Percentiles rank a stretch among this genome's conserved stretches.
Conservation (phyloP, 208 protist genomes). For the Wallacemonas rigidus region DNA sequence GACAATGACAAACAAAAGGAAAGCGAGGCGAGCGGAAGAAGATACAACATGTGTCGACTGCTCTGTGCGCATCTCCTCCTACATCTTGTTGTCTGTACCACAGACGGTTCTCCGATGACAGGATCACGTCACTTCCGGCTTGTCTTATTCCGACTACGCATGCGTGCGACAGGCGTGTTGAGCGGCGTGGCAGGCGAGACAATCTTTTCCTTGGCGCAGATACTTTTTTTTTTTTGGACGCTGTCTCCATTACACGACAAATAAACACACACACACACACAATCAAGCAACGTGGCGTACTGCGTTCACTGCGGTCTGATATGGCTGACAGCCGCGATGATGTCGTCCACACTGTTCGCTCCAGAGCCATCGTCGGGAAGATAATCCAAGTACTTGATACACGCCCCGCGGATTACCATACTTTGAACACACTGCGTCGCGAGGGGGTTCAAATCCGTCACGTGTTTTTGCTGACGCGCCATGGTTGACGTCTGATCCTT, state of each 20-base stretch:
- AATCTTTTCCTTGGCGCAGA: too few relatives aligned
- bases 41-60: too few relatives aligned
- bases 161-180: too few relatives aligned
- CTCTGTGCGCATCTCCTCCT: too few relatives aligned
- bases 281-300: too few relatives aligned
- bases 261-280: neutral
- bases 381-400: conserved; percentile 71
- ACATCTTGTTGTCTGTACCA: too few relatives aligned
- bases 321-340: conserved; percentile 32
- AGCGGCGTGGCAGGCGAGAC: too few relatives aligned
- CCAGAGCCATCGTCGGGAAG: conserved; percentile 47
- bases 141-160: too few relatives aligned
- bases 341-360: conserved; percentile 49
- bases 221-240: neutral
- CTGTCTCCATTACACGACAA: neutral
- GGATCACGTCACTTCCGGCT: too few relatives aligned
- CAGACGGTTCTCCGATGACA: too few relatives aligned
- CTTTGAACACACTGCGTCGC: conserved; percentile 60
- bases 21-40: too few relatives aligned
- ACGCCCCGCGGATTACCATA: conserved; percentile 66
- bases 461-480: conserved; percentile 10
- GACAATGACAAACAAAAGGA: too few relatives aligned
- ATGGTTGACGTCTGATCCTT: neutral
- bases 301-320: conserved; percentile 22
- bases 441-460: conserved; percentile 40